Evolutionary conservation across 2,329 filamentous ascomycete species (phyloP).

Genomic region (Dothiorella sarmentorum): DNA sequence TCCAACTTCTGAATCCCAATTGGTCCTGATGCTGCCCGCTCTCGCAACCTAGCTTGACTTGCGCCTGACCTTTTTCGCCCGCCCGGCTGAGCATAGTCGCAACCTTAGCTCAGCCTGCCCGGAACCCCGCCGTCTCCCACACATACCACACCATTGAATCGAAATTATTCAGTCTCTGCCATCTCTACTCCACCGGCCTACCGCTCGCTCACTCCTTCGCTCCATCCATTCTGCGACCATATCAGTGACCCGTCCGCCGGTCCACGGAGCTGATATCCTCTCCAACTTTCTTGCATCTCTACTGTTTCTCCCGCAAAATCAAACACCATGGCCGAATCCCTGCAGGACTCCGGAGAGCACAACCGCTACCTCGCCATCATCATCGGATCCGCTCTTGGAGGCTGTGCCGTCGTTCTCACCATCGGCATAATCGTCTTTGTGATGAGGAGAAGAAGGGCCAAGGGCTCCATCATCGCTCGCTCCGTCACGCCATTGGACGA

Average conservation of each 20-base stretch:
- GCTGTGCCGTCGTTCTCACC: constrained; percentile 29
- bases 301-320: background rate
- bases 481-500: constrained; percentile 39
- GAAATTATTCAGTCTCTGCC: background rate
- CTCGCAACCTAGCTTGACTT: background rate
- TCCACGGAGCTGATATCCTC: background rate
- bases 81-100: constrained; percentile 7
- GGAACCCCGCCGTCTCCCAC: too few species aligned
- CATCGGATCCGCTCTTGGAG: constrained; percentile 33
- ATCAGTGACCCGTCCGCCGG: background rate
- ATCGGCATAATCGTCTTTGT: constrained; percentile 31
- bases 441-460: constrained; percentile 30
- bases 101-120: constrained; percentile 1
- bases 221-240: constrained; percentile 6
- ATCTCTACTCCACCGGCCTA: background rate
- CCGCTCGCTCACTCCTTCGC: constrained; percentile 1
- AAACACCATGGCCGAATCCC: background rate
- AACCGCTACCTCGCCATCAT: constrained; percentile 34
- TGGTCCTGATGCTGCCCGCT: constrained; percentile 13
- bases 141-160: too few species aligned
- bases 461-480: constrained; percentile 33
- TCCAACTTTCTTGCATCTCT: background rate
- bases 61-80: background rate
- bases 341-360: constrained; percentile 3
- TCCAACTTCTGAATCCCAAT: background rate